These are phyloP conservation scores for Capronia coronata DNA, from an alignment of 2,329 filamentous ascomycete species.

Conservation along the genomic window DNA sequence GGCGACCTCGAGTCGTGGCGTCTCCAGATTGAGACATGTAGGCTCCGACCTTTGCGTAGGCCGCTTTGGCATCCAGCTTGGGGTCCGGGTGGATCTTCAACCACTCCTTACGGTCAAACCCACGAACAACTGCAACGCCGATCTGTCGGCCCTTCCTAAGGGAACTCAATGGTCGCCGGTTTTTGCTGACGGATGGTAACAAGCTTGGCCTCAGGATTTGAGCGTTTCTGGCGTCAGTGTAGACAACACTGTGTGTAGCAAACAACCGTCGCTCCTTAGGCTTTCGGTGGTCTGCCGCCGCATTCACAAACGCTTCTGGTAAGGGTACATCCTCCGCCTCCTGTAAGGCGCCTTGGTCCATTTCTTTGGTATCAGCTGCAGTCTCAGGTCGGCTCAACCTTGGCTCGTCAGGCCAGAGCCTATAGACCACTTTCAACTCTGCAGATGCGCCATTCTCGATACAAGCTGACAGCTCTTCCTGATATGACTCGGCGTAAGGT, in stretches of 20 bases:
- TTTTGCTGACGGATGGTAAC: constrained; percentile 77
- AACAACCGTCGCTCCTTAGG: constrained; percentile 46
- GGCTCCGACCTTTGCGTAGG: constrained; percentile 34
- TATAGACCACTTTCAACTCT: constrained; percentile 83
- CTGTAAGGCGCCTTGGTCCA: constrained; percentile 26
- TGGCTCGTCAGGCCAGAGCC: constrained; percentile 60
- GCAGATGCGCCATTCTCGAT: constrained; percentile 82
- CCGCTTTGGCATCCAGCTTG: constrained; percentile 37
- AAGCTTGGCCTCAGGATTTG: constrained; percentile 82
- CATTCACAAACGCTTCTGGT: constrained; percentile 19
- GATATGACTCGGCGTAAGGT: constrained; percentile 88
- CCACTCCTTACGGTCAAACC: constrained; percentile 76
- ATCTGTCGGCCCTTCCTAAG: constrained; percentile 78
- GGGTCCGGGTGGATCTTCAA: constrained; percentile 59
- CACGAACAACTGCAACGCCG: constrained; percentile 79
- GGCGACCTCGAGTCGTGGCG: constrained; percentile 22
- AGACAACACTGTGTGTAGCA: constrained; percentile 74
- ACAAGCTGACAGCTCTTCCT: constrained; percentile 82
- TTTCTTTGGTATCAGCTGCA: constrained; percentile 35
- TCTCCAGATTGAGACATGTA: constrained; percentile 28
- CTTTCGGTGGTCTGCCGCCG: constrained; percentile 22
- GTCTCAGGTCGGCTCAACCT: constrained; percentile 34
- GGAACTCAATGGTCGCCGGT: constrained; percentile 70
- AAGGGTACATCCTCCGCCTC: constrained; percentile 6
- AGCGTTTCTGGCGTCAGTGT: constrained; percentile 68